Evolutionary conservation across 495 filamentous ascomycete genomes (phyloP), one percentile per base, ranked within the genome.

Genomic region (Penicillium simplicissimum): DNA sequence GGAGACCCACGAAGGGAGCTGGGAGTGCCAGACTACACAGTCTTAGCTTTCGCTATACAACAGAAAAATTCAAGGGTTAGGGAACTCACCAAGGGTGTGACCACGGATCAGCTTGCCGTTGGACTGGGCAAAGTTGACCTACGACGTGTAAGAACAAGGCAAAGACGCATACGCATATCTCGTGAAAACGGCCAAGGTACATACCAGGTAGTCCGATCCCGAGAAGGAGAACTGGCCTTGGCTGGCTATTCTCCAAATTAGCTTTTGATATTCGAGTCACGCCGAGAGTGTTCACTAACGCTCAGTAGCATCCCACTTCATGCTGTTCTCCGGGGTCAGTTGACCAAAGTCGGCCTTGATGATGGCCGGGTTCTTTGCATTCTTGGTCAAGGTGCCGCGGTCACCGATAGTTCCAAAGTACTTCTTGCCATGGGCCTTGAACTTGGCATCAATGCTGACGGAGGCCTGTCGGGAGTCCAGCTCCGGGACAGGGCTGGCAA

Each of bases 271-370:
- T 55, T 9, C 40, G 6, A 19, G 40, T 9, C 17, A n/a, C 23
- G 5, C 7, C 21, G 10, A 52, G 40, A 33, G 9, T 14, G 10
- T 33, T 25, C 7, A 68, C 74, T 60, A 43, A 74, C 74, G 71
- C 51, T 75, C 73, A 58, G 70, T 70, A 25, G 71, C 60, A 56
- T 83, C 81, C 81, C 79, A 84, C 67, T 85, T 85, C 81, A 85
- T 82, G 59, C 79, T 82, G 73, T 85, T 85, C 74, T 84, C 82
- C 0, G 81, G 79, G 10, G 80, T 83, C 57, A 84, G 59, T 52
- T 78, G 74, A 55, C 82, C 79, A 45, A 84, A 85, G 61, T 83
- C 70, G 1, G 76, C 70, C 53, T 73, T 67, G 67, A 82, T 69
- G 54, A 82, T 77, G 8, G 76, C 73, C 40, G 66, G 49, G 37